phyloP scores from a whole-genome alignment of 768 basidiomycete species.

The Tricholoma furcatifolium region DNA sequence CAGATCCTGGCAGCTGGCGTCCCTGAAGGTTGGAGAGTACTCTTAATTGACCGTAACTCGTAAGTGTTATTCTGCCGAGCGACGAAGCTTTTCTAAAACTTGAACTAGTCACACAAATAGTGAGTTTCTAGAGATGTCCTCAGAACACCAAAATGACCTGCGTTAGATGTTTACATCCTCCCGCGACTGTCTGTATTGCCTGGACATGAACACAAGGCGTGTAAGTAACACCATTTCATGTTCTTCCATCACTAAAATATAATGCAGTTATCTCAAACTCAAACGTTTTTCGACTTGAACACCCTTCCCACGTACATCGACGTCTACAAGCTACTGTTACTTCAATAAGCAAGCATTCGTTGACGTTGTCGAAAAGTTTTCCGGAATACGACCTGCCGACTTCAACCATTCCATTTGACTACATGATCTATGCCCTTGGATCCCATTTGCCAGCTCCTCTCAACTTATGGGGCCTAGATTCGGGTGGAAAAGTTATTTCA shows the following conservation, averaged over 20 bases:
- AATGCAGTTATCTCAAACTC: constrained; percentile 52
- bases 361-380: constrained; percentile 48
- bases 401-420: constrained; percentile 47
- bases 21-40: constrained; percentile 51
- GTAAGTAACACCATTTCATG: constrained; percentile 28
- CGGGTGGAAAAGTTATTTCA: constrained; percentile 10
- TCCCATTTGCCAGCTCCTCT: constrained; percentile 54
- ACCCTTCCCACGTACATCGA: constrained; percentile 27
- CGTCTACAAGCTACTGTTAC: constrained; percentile 45
- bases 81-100: not conserved
- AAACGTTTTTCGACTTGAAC: constrained; percentile 38
- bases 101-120: constrained; percentile 45
- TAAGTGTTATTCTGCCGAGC: constrained; percentile 25
- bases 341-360: constrained; percentile 33
- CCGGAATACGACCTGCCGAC: constrained; percentile 42
- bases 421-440: constrained; percentile 60
- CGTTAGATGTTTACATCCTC: constrained; percentile 53
- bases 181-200: constrained; percentile 57
- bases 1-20: constrained; percentile 47
- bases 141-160: not conserved
- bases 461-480: constrained; percentile 45
- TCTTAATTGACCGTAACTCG: constrained; percentile 62
- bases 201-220: constrained; percentile 66
- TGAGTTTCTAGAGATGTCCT: constrained; percentile 18
- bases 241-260: not conserved